phyloP scores from a whole-genome alignment of 768 basidiomycete species.

The Lactarius sanguifluus region DNA sequence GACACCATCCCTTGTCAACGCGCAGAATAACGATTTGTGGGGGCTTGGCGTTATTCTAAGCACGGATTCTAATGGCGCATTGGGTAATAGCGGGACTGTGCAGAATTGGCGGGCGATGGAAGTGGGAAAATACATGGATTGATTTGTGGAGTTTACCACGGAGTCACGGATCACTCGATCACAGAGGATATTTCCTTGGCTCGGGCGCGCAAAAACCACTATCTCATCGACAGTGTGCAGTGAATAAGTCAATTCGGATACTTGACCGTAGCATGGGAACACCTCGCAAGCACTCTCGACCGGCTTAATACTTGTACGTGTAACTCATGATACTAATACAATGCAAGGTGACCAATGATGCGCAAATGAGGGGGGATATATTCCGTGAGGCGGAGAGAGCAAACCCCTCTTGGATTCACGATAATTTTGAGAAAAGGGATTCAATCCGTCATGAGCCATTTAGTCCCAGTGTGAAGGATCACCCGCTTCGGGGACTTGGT shows the following conservation, averaged over 20 bases:
- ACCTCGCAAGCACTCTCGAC: not conserved
- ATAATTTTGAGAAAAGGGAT: constrained; percentile 10
- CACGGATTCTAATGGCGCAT: constrained; percentile 56
- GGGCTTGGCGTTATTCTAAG: constrained; percentile 63
- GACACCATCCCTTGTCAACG: constrained; percentile 67
- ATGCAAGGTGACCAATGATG: constrained; percentile 9
- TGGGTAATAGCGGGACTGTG: constrained; percentile 65
- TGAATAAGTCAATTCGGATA: not conserved
- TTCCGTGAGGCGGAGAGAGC: constrained; percentile 10
- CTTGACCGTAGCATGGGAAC: not conserved
- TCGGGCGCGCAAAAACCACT: not conserved
- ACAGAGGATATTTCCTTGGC: not conserved
- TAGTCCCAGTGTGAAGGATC: constrained; percentile 6
- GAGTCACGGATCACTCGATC: no score
- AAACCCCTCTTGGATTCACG: not conserved
- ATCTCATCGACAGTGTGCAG: not conserved
- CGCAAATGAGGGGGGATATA: constrained; percentile 17
- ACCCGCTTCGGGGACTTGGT: constrained; percentile 5
- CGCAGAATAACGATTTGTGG: constrained; percentile 75
- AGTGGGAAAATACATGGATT: constrained; percentile 81
- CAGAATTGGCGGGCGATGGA: constrained; percentile 73
- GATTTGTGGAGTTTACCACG: not conserved
- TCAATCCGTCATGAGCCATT: not conserved
- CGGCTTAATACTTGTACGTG: constrained; percentile 10
- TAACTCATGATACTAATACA: constrained; percentile 25